phyloP scores from a whole-genome alignment of 495 filamentous ascomycete genomes.

The Penicillium parvum region DNA sequence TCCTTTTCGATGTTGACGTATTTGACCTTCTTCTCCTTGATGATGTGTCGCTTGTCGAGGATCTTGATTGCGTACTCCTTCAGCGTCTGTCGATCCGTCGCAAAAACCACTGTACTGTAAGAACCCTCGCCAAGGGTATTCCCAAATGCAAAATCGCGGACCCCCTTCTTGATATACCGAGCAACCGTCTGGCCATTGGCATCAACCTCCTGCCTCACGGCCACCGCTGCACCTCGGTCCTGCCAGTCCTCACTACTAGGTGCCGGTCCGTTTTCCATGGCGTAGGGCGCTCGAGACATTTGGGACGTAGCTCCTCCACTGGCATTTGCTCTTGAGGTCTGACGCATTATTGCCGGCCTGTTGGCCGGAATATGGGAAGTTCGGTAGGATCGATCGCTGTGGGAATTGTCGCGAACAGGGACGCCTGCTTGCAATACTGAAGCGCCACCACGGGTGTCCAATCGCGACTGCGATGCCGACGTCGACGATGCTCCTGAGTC shows the following conservation, averaged over 20 bases:
- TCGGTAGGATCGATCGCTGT: conserved; percentile 63
- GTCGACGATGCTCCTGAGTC: conserved; percentile 62
- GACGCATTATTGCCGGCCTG: conserved; percentile 49
- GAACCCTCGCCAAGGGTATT: conserved; percentile 92
- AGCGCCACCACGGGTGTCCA: conserved; percentile 58
- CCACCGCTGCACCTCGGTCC: conserved; percentile 82
- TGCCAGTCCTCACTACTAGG: conserved; percentile 91
- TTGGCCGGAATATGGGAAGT: conserved; percentile 55
- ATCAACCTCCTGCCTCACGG: conserved; percentile 72
- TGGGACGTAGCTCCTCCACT: conserved; percentile 50
- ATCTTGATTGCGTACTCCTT: conserved; percentile 99
- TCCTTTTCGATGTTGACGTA: conserved; percentile 99
- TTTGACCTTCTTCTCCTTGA: conserved; percentile 99
- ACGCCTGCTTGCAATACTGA: conserved; percentile 59
- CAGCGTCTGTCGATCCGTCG: conserved; percentile 89
- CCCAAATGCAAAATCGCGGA: conserved; percentile 94
- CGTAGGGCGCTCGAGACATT: conserved; percentile 52
- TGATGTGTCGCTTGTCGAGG: conserved; percentile 97
- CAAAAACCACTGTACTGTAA: conserved; percentile 93
- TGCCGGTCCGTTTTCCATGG: conserved; percentile 58
- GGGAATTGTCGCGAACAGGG: conserved; percentile 64
- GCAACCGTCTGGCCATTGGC: conserved; percentile 76
- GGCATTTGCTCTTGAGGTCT: conserved; percentile 42
- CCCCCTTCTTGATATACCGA: conserved; percentile 89
- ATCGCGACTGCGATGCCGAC: conserved; percentile 50